Conservation (phyloP, 1,139 yeast genomes). For the Candida frijolesensis region DNA sequence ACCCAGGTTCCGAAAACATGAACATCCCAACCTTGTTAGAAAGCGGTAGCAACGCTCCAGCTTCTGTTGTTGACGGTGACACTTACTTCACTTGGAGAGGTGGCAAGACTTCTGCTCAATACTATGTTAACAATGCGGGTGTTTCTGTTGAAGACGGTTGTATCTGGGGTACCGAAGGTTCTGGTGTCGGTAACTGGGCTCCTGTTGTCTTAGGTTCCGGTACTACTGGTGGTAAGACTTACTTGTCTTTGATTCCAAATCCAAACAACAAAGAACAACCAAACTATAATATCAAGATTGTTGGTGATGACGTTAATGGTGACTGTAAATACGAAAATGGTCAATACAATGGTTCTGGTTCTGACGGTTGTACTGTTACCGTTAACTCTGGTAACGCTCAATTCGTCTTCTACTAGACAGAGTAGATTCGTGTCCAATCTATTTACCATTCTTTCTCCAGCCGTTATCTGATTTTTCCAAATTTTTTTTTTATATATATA, state of each 20-base stretch:
- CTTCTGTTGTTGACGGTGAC: slow-evolving; percentile 78
- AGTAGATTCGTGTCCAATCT: neutral
- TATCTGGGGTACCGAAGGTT: slow-evolving; percentile 82
- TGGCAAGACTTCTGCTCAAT: slow-evolving; percentile 86
- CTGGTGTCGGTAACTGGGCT: slow-evolving; percentile 96
- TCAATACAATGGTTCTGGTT: slow-evolving; percentile 63
- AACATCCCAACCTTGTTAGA: slow-evolving; percentile 82
- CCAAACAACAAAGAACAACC: slow-evolving; percentile 81
- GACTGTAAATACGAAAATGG: slow-evolving; percentile 83
- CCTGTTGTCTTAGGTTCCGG: slow-evolving; percentile 97
- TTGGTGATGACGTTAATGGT: slow-evolving; percentile 70
- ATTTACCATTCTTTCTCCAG: neutral
- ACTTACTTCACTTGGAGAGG: slow-evolving; percentile 84
- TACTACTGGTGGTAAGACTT: slow-evolving; percentile 72
- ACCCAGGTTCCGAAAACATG: slow-evolving; percentile 99
- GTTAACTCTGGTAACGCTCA: slow-evolving; percentile 81
- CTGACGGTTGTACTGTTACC: slow-evolving; percentile 91
- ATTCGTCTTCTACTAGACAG: slow-evolving; percentile 55
- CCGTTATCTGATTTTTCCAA: neutral
- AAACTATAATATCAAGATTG: slow-evolving; percentile 86
- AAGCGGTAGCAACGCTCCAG: slow-evolving; percentile 65
- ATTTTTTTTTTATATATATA: neutral
- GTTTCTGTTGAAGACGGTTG: slow-evolving; percentile 87
- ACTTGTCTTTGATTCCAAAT: slow-evolving; percentile 91
- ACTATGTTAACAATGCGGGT: slow-evolving; percentile 97